These are phyloP conservation scores for Lecanicillium sp. DNA, from an alignment of 2,329 filamentous ascomycete species.

Conservation along the genomic window DNA sequence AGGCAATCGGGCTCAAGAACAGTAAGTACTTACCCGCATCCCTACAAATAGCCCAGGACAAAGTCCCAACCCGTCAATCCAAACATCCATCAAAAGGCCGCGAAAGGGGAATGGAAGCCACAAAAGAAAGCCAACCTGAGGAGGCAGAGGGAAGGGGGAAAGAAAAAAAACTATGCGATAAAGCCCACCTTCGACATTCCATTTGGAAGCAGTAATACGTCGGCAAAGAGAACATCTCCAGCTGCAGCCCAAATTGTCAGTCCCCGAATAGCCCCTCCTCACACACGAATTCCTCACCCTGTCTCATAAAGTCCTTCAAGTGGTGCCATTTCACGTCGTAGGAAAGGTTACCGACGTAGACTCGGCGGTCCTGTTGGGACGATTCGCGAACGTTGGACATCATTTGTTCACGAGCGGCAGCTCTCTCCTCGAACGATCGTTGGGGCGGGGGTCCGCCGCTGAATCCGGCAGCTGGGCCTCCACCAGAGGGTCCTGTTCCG, in stretches of 20 bases:
- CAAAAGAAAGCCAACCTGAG: slow-evolving; percentile 71
- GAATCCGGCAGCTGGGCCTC: slow-evolving; percentile 61
- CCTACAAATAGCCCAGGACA: slow-evolving; percentile 89
- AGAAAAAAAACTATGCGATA: slow-evolving; percentile 67
- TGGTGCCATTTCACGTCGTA: slow-evolving; percentile 99
- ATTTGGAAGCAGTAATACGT: slow-evolving; percentile 98
- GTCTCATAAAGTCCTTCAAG: slow-evolving; percentile 99
- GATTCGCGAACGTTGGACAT: slow-evolving; percentile 90
- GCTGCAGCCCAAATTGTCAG: slow-evolving; percentile 51
- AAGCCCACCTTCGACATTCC: slow-evolving; percentile 99
- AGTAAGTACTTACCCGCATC: slow-evolving; percentile 88
- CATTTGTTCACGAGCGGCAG: slow-evolving; percentile 83
- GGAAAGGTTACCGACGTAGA: slow-evolving; percentile 97
- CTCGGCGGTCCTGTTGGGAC: slow-evolving; percentile 96
- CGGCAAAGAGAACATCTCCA: slow-evolving; percentile 98
- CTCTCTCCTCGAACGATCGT: slow-evolving; percentile 77
- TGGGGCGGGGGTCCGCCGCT: slow-evolving; percentile 51
- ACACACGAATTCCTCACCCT: slow-evolving; percentile 58
- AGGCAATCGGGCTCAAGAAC: slow-evolving; percentile 2
- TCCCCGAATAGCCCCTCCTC: slow-evolving; percentile 18
- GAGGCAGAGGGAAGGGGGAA: neutral
- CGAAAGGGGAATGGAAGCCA: slow-evolving; percentile 55
- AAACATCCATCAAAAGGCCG: slow-evolving; percentile 69
- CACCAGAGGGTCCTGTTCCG: slow-evolving; percentile 58
- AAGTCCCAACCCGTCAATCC: slow-evolving; percentile 97